phyloP scores from a whole-genome alignment of 1,139 yeast genomes.

The Casaregolazyma suthepensis region DNA sequence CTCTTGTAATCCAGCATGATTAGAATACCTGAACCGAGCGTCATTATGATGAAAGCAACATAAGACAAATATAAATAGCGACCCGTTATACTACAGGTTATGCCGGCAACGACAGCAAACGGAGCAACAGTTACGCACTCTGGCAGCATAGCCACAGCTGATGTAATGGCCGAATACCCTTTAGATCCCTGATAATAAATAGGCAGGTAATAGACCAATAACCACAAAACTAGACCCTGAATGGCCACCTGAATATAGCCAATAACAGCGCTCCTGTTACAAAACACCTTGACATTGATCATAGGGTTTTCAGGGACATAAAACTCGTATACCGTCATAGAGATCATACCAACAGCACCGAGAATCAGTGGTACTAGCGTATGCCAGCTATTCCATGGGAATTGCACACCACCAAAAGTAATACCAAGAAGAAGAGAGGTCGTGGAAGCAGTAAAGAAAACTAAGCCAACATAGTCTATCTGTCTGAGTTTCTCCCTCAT shows the following conservation, averaged over 20 bases:
- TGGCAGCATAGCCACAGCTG: slow-evolving; percentile 56
- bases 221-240: slow-evolving; percentile 36
- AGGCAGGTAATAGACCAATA: slow-evolving; percentile 41
- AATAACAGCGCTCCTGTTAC: slow-evolving; percentile 33
- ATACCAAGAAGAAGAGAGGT: slow-evolving; percentile 45
- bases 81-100: slow-evolving; percentile 42
- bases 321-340: slow-evolving; percentile 47
- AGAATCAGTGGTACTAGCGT: slow-evolving; percentile 49
- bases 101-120: slow-evolving; percentile 43
- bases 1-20: slow-evolving; percentile 39
- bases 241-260: slow-evolving; percentile 35
- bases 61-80: slow-evolving; percentile 44
- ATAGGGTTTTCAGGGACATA: slow-evolving; percentile 41
- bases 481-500: slow-evolving; percentile 37
- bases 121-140: slow-evolving; percentile 47
- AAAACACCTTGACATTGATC: slow-evolving; percentile 37
- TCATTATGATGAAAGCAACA: slow-evolving; percentile 39
- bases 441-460: slow-evolving; percentile 38
- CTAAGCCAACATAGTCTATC: slow-evolving; percentile 47
- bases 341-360: slow-evolving; percentile 42
- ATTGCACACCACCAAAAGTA: slow-evolving; percentile 45
- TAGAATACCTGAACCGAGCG: slow-evolving; percentile 49
- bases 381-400: slow-evolving; percentile 49
- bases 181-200: slow-evolving; percentile 52
- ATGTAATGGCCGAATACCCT: slow-evolving; percentile 44